Evolutionary conservation across 495 filamentous ascomycete genomes (phyloP).

Genomic region (Elasticomyces elasticus): DNA sequence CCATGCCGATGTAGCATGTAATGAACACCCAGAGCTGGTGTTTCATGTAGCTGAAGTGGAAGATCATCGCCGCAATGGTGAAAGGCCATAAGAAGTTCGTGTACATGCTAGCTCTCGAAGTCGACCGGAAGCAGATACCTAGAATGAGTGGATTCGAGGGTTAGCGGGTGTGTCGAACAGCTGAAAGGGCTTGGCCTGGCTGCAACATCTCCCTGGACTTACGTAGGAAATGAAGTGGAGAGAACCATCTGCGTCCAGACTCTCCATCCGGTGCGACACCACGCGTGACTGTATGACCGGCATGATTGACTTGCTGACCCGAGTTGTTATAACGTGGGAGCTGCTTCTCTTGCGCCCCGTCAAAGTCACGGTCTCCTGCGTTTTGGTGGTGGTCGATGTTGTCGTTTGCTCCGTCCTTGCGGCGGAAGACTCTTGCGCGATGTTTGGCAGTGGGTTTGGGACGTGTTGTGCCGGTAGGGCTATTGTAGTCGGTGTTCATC

Average conservation of each 20-base stretch:
- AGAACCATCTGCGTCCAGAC: slow-evolving; percentile 51
- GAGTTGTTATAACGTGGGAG: slow-evolving; percentile 5
- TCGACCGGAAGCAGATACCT: slow-evolving; percentile 52
- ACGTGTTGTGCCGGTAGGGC: background rate
- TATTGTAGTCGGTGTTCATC: background rate
- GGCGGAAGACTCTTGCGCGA: background rate
- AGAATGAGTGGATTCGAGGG: no score
- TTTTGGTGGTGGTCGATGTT: background rate
- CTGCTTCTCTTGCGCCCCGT: slow-evolving; percentile 1
- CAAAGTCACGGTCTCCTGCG: background rate
- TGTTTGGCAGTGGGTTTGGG: background rate
- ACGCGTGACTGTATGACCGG: slow-evolving; percentile 35
- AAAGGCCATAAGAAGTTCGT: slow-evolving; percentile 70
- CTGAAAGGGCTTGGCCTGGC: no score
- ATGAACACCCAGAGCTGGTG: slow-evolving; percentile 45
- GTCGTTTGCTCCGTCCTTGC: slow-evolving; percentile 1
- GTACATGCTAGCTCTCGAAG: slow-evolving; percentile 44
- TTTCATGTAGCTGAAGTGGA: slow-evolving; percentile 55
- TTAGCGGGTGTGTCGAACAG: no score
- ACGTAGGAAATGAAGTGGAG: slow-evolving; percentile 50
- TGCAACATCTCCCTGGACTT: no score
- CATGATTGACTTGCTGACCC: slow-evolving; percentile 28
- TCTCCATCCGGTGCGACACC: slow-evolving; percentile 53
- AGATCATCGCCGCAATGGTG: slow-evolving; percentile 55
- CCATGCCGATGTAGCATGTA: slow-evolving; percentile 71